phyloP scores from a whole-genome alignment of 257 asterid genomes.

The Scutellaria baicalensis region DNA sequence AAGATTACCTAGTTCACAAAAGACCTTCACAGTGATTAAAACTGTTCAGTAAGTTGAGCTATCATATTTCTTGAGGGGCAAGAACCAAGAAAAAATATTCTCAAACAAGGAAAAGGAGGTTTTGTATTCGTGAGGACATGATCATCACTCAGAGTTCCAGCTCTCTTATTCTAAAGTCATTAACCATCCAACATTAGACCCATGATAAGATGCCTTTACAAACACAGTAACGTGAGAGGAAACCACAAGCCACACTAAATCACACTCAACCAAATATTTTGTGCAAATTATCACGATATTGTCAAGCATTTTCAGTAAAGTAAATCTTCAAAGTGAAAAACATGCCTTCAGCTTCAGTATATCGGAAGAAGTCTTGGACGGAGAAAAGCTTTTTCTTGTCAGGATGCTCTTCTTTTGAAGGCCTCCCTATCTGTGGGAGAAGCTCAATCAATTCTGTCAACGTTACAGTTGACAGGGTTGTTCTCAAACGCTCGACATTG shows the following conservation, averaged over 20 bases:
- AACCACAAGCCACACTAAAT: background rate
- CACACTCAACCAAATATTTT: background rate
- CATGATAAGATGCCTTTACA: background rate
- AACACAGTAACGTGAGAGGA: background rate
- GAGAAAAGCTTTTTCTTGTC: conserved; percentile 93
- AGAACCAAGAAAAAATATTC: background rate
- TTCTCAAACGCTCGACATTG: conserved; percentile 86
- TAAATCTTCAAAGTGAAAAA: background rate
- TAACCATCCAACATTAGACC: background rate
- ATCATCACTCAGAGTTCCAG: background rate
- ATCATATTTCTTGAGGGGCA: background rate
- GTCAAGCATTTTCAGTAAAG: conserved; percentile 1
- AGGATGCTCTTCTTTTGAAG: conserved; percentile 89
- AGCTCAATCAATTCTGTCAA: conserved; percentile 84
- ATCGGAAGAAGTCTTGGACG: conserved; percentile 95
- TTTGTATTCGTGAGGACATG: background rate
- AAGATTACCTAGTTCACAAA: background rate
- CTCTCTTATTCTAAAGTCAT: background rate
- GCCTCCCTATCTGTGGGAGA: conserved; percentile 75
- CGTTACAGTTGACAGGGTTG: conserved; percentile 80
- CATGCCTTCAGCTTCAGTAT: conserved; percentile 97
- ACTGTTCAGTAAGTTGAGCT: background rate
- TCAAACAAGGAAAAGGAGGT: background rate
- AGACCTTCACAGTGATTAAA: background rate
- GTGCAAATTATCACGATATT: background rate